These are phyloP conservation scores for Verticillium tricorpus DNA, from an alignment of 2,329 filamentous ascomycete species.

Conservation along the genomic window DNA sequence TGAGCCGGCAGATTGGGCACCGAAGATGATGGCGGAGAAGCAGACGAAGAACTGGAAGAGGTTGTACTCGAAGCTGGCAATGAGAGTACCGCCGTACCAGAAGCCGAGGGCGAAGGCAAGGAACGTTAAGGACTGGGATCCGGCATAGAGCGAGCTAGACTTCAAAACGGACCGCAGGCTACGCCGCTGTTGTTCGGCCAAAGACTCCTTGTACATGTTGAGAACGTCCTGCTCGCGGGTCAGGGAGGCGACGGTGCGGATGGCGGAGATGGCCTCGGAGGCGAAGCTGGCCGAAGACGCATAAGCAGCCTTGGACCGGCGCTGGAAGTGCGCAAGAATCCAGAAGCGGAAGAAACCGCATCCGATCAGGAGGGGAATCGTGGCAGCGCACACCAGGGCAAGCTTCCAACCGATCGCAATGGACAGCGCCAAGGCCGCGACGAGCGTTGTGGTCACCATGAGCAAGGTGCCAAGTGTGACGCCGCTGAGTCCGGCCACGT, in stretches of 20 bases:
- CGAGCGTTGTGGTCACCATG: slow-evolving; percentile 73
- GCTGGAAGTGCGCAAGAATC: slow-evolving; percentile 75
- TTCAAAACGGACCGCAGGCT: slow-evolving; percentile 71
- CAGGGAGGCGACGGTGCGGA: slow-evolving; percentile 87
- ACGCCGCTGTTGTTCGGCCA: slow-evolving; percentile 61
- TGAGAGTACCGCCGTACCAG: slow-evolving; percentile 82
- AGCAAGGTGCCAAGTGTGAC: slow-evolving; percentile 83
- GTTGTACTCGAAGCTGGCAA: slow-evolving; percentile 65
- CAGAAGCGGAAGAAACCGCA: slow-evolving; percentile 89
- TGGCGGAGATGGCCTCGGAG: slow-evolving; percentile 89
- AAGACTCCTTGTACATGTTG: slow-evolving; percentile 61
- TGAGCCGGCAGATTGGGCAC: slow-evolving; percentile 84
- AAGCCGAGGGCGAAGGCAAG: slow-evolving; percentile 82
- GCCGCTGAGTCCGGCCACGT: slow-evolving; percentile 83
- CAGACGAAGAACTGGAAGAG: slow-evolving; percentile 91
- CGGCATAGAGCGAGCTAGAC: slow-evolving; percentile 75
- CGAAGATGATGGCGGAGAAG: slow-evolving; percentile 84
- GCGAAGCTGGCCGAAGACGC: slow-evolving; percentile 79
- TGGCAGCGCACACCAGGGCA: slow-evolving; percentile 74
- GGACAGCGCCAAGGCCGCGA: slow-evolving; percentile 66
- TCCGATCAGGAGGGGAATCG: slow-evolving; percentile 69
- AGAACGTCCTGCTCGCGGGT: slow-evolving; percentile 83
- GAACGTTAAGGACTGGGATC: slow-evolving; percentile 80
- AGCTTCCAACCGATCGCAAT: slow-evolving; percentile 85
- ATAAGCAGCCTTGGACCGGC: slow-evolving; percentile 74